Evolutionary conservation across 345 rosid species (phyloP), one percentile per base, ranked within the genome.

Genomic region (Acer yangbiense): DNA sequence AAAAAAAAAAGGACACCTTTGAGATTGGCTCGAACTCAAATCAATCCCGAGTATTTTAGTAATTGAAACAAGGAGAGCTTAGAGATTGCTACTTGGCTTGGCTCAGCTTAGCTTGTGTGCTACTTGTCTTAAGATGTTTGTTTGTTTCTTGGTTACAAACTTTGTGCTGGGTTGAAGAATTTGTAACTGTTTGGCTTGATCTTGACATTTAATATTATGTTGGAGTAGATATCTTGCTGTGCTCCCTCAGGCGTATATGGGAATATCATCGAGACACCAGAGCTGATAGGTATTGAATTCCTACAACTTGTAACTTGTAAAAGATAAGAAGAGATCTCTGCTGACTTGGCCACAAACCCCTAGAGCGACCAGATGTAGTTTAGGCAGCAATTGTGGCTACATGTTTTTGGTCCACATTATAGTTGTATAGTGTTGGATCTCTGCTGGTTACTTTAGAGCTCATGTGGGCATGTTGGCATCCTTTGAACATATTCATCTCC

Each of bases 221-320:
- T 82, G 80, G 70, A 71, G 82, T 78, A 75, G 72, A 73, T 78
- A 20, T 68, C 70, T 35, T 71, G 79, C 57, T 41, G 74, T 82
- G 79, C 81, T 78, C 66, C 77, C 62, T 66, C 85, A 71, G 79
- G 77, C 82, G 58, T 71, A 9, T 27, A 67, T 76, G 77, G 74
- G 71, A 75, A 71, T 78, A 41, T 71, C 77, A 63, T 65, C 70
- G 21, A 75, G 69, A 79, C 79, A 82, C 68, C 77, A 50, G 84
- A 72, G 79, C 55, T 78, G 75, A 78, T 82, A 82, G 85, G 85
- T 82, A 79, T 72, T 68, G 62, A 61, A 71, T 73, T 76, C 82
- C 76, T 68, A 27, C 72, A 77, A 60, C 82, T 74, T 54, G 55
- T 63, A 68, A 6, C 60, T 71, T 64, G 44, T 29, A 55, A 55